Evolutionary conservation across 2,329 filamentous ascomycete species (phyloP), one percentile per base, ranked within the genome.

Genomic region (Purpureocillium takamizusanense): DNA sequence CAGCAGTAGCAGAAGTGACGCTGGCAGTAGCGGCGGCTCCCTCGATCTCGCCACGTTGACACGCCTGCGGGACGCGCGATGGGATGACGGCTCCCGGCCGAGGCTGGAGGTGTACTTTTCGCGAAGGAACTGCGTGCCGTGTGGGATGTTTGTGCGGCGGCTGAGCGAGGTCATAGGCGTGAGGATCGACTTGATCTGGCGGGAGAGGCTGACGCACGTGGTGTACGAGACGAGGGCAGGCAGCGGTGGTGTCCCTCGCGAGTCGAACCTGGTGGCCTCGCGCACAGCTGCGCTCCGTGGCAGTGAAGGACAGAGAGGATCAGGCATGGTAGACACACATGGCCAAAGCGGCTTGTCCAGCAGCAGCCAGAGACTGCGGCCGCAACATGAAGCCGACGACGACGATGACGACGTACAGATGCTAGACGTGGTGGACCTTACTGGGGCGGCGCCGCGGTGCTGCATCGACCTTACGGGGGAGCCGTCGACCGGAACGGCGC

Each of bases 91-190:
- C 8, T 43, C 48, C 0, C 44, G 43, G 2, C 59, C 57, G 0
- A 18, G 37, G 1, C 51, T 63, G 15, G 59, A 62, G 23, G 50
- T 63, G 0, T 59, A 56, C 42, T 60, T 63, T 9, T 63, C 60
- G 1, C 42, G 60, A 4, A 55, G 51, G 29, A 51, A 56, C n/a
- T 63, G 60, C 33, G 6, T 2, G 0, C 41, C 43, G 0, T 63
- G 60, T 39, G 46, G 43, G 0, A 27, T n/a, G 2, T 50, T 61
- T 5, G 48, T 57, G 1, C 18, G 30, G 3, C 42, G 35, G 6
- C 50, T 63, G 1, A 40, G 51, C 14, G 40, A 43, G 3, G 37
- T 48, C 0, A 61, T 59, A 2, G 58, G 59, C 0, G 37, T 61
- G 0, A 21, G 34, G 0, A 53, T 62, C 2, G 39, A 38, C 0